Percentiles rank a stretch among this genome's conserved stretches.
Evolutionary conservation across 2,329 filamentous ascomycete genomes (phyloP).

Genomic region (Pseudopithomyces maydicus): DNA sequence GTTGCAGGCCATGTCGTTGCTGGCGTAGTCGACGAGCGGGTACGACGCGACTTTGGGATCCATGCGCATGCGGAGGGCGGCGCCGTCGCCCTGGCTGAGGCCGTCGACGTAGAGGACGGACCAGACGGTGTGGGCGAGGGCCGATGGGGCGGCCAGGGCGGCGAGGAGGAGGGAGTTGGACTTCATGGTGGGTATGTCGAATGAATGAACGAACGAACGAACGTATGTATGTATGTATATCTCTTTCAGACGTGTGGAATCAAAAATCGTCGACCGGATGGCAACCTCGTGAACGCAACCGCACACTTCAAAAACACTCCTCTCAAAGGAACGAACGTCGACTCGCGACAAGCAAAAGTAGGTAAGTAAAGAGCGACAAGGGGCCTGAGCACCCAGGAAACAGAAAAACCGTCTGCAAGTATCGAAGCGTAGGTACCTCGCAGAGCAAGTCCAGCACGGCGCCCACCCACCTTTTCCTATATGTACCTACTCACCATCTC

Average conservation of each 20-base stretch:
- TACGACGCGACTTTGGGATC: slow-evolving; percentile 58
- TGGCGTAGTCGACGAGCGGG: slow-evolving; percentile 63
- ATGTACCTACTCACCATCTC: too few relatives aligned
- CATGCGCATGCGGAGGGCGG: slow-evolving; percentile 70
- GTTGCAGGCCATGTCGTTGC: slow-evolving; percentile 71
- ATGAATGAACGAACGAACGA: too few relatives aligned
- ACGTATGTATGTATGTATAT: too few relatives aligned
- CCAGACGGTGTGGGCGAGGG: slow-evolving; percentile 44
- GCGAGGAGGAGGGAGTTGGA: slow-evolving; percentile 38
- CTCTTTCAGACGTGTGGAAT: too few relatives aligned
- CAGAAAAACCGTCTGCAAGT: slow-evolving; percentile 29
- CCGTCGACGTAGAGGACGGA: slow-evolving; percentile 43
- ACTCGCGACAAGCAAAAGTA: slow-evolving; percentile 40
- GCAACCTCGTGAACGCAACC: slow-evolving; percentile 14
- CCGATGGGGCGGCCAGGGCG: slow-evolving; percentile 38
- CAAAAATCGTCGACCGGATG: background rate
- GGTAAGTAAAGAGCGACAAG: slow-evolving; percentile 34
- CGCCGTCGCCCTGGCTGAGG: slow-evolving; percentile 65
- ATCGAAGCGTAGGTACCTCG: too few relatives aligned
- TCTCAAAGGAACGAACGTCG: slow-evolving; percentile 42
- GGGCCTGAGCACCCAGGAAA: slow-evolving; percentile 34
- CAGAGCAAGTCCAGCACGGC: too few relatives aligned
- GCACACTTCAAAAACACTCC: slow-evolving; percentile 24
- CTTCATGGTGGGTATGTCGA: slow-evolving; percentile 34
- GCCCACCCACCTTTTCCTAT: too few relatives aligned